Base-by-base conservation (phyloP, 2,329 filamentous ascomycete species). In the Aspergillus ochraceoroseus region DNA sequence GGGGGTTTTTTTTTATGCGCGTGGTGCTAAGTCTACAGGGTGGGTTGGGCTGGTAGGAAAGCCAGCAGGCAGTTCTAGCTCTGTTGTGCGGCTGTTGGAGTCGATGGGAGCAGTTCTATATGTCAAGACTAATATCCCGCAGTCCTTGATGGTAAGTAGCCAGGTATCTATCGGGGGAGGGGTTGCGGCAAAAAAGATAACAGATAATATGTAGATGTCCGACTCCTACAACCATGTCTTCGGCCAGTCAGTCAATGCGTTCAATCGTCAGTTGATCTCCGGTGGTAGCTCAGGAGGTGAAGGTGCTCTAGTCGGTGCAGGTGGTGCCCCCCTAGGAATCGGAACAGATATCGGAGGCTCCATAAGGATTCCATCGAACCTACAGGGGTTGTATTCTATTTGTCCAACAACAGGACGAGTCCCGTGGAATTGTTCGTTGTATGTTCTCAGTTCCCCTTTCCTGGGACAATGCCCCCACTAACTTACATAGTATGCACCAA, bases 311-410 rank as follows among this genome's bases (percentile, higher is more conserved):
- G 35, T 77, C 2, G 71, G 67, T 0, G 65, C 72, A 51, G 56
- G 68, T 13, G 74, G 73, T 0, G 71, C 67, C 7, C 47, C 72
- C 0, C 49, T 77, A 0, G 74, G 74, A 3, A 67, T 76, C 1
- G 74, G 73, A 2, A 76, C 74, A 3, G 74, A 77, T 50, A 69
- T 77, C 5, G 74, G 74, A n/a, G 73, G 73, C 6, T 70, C 64
- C 2, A 73, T 76, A 38, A 63, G 74, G 2, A 67, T 76, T 9
- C 74, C 74, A 0, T 67, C 73, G 0, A 66, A 70, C 49, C 67
- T 73, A 39, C 70, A 73, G 45, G 71, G 70, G 2, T 55, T 74
- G 0, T 75, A 70, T 28, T 73, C 72, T 4, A 54, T 64, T 2
- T 58, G 44, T 41, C 61, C 61, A 5, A 57, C 48, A 1, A 53